A percentile compares a stretch with the other conserved stretches of the same genome.
phyloP scores from a whole-genome alignment of 78 protist genomes.

The Dictyostelium purpureum region DNA sequence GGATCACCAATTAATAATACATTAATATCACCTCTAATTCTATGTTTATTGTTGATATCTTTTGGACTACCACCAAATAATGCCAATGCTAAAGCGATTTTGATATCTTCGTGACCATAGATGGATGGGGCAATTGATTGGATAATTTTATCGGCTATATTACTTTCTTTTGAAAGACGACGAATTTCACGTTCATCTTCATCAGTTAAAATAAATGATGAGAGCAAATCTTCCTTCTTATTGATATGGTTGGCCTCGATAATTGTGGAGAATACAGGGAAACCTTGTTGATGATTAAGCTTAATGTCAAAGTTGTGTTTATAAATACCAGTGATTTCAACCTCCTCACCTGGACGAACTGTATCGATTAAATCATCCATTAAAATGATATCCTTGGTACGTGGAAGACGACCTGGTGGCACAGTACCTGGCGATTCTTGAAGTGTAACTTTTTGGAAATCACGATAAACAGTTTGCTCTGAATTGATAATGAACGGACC shows the following conservation, averaged over 20 bases:
- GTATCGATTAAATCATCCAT: conserved; percentile 95
- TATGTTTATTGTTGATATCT: conserved; percentile 81
- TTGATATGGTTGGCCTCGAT: conserved; percentile 97
- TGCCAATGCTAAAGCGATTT: conserved; percentile 96
- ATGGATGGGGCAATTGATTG: conserved; percentile 98
- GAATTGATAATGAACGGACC: conserved; percentile 93
- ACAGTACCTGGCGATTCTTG: conserved; percentile 99
- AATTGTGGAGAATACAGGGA: conserved; percentile 98
- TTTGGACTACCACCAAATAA: conserved; percentile 97
- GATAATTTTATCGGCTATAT: conserved; percentile 88
- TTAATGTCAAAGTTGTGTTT: conserved; percentile 87
- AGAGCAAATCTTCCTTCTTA: conserved; percentile 68
- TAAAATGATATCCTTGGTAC: conserved; percentile 95
- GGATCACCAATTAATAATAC: conserved; percentile 99
- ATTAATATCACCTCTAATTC: conserved; percentile 99
- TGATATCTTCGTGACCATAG: conserved; percentile 98
- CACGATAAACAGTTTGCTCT: conserved; percentile 95
- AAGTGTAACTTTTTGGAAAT: conserved; percentile 95
- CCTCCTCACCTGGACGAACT: conserved; percentile 98
- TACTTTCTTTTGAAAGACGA: conserved; percentile 80
- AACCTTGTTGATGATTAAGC: conserved; percentile 94
- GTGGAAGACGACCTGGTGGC: conserved; percentile 99
- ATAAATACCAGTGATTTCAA: conserved; percentile 95
- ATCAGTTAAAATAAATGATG: conserved; percentile 84
- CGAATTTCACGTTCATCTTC: conserved; percentile 90